These are phyloP conservation scores for Bryum argenteum DNA, from an alignment of 225 moss, liverwort and hornwort species.

Conservation along the genomic window DNA sequence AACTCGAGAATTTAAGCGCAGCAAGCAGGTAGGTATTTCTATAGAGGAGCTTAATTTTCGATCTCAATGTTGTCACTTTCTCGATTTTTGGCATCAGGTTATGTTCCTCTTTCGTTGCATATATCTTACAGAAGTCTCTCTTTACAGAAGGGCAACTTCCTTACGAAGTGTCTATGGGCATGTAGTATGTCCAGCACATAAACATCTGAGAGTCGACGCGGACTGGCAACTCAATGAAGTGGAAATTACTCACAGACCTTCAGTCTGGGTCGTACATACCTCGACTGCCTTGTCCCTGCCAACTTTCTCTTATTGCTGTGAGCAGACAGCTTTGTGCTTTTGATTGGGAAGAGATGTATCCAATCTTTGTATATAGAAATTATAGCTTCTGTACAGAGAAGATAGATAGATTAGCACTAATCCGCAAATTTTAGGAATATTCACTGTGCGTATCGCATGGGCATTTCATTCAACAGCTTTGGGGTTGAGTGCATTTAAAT, in stretches of 20 bases:
- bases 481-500: background rate
- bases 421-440: background rate
- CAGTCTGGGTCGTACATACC: constrained; percentile 20
- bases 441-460: background rate
- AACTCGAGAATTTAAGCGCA: constrained; percentile 72
- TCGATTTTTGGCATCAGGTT: background rate
- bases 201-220: constrained; percentile 24
- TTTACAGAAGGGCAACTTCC: constrained; percentile 49
- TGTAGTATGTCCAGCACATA: constrained; percentile 1
- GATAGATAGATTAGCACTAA: constrained; percentile 6
- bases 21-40: constrained; percentile 56
- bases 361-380: constrained; percentile 20
- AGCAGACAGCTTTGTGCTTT: constrained; percentile 33
- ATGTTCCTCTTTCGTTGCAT: background rate
- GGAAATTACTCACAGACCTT: background rate
- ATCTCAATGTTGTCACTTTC: background rate
- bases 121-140: constrained; percentile 29
- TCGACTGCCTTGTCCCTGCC: constrained; percentile 23
- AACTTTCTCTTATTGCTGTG: constrained; percentile 18
- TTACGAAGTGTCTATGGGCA: constrained; percentile 35
- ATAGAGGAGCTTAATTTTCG: constrained; percentile 19
- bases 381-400: constrained; percentile 23
- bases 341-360: constrained; percentile 26
- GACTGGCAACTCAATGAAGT: constrained; percentile 22
- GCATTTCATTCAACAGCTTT: constrained; percentile 12